Conservation (phyloP, 2,329 filamentous ascomycete genomes). For the Colletotrichum sojae region DNA sequence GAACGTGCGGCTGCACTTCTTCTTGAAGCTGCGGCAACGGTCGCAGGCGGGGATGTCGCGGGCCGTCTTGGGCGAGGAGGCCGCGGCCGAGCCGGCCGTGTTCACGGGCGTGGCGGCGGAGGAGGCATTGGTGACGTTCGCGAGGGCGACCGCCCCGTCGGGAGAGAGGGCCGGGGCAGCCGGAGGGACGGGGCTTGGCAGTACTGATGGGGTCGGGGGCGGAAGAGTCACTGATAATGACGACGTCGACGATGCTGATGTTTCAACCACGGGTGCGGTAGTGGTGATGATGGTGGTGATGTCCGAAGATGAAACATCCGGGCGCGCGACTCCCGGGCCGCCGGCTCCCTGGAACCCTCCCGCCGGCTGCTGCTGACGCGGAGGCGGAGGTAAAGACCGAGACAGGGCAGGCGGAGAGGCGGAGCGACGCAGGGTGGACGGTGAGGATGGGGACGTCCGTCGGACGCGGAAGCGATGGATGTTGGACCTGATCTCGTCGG, state of each 20-base stretch:
- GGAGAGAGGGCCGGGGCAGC: background rate
- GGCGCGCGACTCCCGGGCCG: too few species aligned
- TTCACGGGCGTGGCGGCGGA: constrained; percentile 45
- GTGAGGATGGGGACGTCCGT: constrained; percentile 41
- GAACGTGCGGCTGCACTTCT: constrained; percentile 60
- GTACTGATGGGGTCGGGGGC: constrained; percentile 13
- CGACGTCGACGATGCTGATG: background rate
- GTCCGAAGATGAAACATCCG: too few species aligned
- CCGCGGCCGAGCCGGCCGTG: constrained; percentile 42
- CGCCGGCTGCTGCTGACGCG: background rate
- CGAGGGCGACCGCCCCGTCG: background rate
- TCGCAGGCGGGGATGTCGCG: constrained; percentile 54
- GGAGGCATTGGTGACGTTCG: constrained; percentile 43
- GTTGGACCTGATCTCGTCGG: constrained; percentile 43
- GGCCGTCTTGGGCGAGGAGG: constrained; percentile 44
- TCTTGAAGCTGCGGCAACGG: constrained; percentile 61
- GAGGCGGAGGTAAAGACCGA: constrained; percentile 9
- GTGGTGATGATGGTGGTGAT: background rate
- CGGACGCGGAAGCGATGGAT: constrained; percentile 48
- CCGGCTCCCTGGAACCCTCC: too few species aligned
- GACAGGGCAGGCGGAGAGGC: constrained; percentile 40
- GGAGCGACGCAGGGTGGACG: constrained; percentile 42
- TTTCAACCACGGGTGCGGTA: background rate
- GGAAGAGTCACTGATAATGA: constrained; percentile 2
- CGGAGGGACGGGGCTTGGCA: constrained; percentile 14